Evolutionary conservation across 2,329 filamentous ascomycete genomes (phyloP), one percentile per base, ranked within the genome.

Genomic region (Aureobasidium sp.): DNA sequence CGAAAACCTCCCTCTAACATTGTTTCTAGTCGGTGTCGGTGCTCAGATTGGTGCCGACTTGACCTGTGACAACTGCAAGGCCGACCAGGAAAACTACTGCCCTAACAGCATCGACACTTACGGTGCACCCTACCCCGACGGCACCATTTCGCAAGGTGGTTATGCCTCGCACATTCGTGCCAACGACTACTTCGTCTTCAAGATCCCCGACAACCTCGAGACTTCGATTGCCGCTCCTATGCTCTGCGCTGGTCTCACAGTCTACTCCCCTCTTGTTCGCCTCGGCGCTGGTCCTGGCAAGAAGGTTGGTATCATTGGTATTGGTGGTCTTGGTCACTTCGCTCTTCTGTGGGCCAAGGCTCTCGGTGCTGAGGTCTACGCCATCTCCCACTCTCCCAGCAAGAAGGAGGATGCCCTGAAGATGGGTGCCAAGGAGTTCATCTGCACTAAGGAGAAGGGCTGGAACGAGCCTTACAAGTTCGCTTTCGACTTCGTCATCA

Each of bases 161-260:
- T 88, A 87, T 73, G 78, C 84, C 5, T 84, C 81, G 59, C 84
- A 90, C 71, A 81, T 90, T 23, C 82, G 88, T 67, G 84, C 86
- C 0, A 88, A 93, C 75, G 87, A 92, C 75, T 88, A 91, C 78
- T 92, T 83, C 70, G 80, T 80, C 20, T 85, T 85, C 75, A 87
- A 88, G 70, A 92, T 95, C 66, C 91, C 90, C 39, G 89, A 91
- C 36, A 84, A 80, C 58, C 81, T 95, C 50, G 73, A 79, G 66
- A 78, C 74, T 63, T 72, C 73, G 27, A 75, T 86, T 56, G 89
- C 87, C 1, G 90, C 89, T 1, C 89, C 88, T 10, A 66, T 66
- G 65, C 82, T 94, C 67, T 95, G 91, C 75, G 91, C 89, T 44
- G 91, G 91, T 66, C 80, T 95, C 67, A 95, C 91, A 3, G 85